These are phyloP conservation scores for Bisporella sp. DNA, from an alignment of 2,329 filamentous ascomycete species.

Conservation along the genomic window DNA sequence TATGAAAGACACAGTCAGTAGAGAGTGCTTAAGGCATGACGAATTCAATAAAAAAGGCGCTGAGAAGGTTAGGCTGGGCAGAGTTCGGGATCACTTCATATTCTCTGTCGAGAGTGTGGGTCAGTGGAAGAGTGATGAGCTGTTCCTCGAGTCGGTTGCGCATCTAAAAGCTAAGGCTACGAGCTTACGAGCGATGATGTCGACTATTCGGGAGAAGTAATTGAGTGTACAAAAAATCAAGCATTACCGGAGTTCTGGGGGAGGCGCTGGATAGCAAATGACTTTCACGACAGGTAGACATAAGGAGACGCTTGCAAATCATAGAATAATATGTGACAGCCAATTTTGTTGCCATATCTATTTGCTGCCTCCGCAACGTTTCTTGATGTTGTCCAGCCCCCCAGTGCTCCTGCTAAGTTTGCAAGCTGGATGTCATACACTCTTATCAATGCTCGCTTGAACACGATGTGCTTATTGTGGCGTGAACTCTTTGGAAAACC, in stretches of 20 bases:
- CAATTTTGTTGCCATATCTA: too few relatives aligned
- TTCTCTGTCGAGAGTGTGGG: slow-evolving; percentile 92
- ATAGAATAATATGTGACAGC: too few relatives aligned
- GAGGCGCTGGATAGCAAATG: slow-evolving; percentile 15
- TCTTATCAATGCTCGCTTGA: too few relatives aligned
- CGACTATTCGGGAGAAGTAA: too few relatives aligned
- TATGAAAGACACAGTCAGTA: slow-evolving; percentile 91
- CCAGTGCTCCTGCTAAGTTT: too few relatives aligned
- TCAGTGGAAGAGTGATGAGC: slow-evolving; percentile 87
- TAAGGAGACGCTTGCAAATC: too few relatives aligned
- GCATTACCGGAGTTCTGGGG: slow-evolving; percentile 26
- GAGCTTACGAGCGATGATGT: slow-evolving; percentile 49
- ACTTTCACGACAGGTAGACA: too few relatives aligned
- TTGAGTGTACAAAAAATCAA: slow-evolving; percentile 3
- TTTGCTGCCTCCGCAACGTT: too few relatives aligned
- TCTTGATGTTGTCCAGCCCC: too few relatives aligned
- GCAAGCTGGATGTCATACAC: too few relatives aligned
- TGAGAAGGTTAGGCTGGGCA: slow-evolving; percentile 88
- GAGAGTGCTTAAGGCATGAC: slow-evolving; percentile 83
- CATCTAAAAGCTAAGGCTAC: slow-evolving; percentile 80
- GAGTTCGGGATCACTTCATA: slow-evolving; percentile 93
- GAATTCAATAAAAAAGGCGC: slow-evolving; percentile 96
- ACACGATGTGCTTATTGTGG: too few relatives aligned
- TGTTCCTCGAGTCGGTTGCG: slow-evolving; percentile 86
- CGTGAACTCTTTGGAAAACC: slow-evolving; percentile 17